phyloP scores from a whole-genome alignment of 345 rosid genomes.

The Lumnitzera racemosa region DNA sequence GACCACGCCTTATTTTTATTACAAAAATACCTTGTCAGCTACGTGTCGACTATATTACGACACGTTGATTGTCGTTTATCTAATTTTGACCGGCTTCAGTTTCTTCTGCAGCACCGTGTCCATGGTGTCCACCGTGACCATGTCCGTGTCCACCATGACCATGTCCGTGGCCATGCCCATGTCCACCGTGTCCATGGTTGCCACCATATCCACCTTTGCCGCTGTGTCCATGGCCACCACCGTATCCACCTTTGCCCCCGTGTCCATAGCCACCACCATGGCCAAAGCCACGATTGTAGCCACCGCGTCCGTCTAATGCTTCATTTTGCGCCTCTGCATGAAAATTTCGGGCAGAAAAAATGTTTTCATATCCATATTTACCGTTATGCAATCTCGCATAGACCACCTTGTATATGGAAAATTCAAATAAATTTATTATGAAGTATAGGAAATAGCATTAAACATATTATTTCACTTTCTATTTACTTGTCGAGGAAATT shows the following conservation, averaged over 20 bases:
- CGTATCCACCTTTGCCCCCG: not conserved
- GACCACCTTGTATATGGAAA: no score
- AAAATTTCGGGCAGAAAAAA: not conserved
- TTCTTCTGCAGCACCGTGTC: conserved; percentile 4
- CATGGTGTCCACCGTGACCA: conserved; percentile 9
- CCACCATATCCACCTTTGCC: not conserved
- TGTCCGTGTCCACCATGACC: conserved; percentile 1
- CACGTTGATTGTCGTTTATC: not conserved
- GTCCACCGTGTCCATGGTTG: not conserved
- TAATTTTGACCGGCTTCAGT: conserved; percentile 4
- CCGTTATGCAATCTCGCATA: not conserved
- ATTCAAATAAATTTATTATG: no score
- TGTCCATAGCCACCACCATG: not conserved
- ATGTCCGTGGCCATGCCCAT: not conserved
- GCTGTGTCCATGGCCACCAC: not conserved
- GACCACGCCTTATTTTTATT: no score
- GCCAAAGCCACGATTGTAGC: not conserved
- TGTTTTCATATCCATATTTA: not conserved
- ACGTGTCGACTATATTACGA: no score
- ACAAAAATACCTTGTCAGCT: no score
- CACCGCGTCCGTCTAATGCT: not conserved
- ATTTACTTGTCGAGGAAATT: no score
- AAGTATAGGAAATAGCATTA: no score
- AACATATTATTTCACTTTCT: no score
- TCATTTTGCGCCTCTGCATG: not conserved